phyloP scores from a whole-genome alignment of 306 rosid genomes.

The Spatholobus suberectus region DNA sequence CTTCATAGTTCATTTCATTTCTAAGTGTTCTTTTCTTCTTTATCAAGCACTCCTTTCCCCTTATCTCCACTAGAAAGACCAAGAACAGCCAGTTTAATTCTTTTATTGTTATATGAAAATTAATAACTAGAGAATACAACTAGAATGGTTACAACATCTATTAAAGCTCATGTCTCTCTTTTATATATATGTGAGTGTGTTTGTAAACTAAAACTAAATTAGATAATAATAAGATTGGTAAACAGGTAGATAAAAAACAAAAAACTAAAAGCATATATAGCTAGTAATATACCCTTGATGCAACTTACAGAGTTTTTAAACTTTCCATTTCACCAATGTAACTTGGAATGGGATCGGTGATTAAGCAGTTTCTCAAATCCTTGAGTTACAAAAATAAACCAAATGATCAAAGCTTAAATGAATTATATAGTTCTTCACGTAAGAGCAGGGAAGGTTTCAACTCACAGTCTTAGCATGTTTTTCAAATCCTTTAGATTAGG shows the following conservation, averaged over 20 bases:
- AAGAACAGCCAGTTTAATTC: too few species aligned
- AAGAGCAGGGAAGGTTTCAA: constrained; percentile 28
- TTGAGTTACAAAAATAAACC: too few species aligned
- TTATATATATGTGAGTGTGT: too few species aligned
- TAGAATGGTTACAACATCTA: too few species aligned
- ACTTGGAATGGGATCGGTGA: constrained; percentile 48
- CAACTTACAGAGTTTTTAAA: constrained; percentile 56
- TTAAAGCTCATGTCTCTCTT: background rate
- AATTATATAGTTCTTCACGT: background rate
- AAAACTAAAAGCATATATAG: background rate
- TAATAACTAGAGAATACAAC: too few species aligned
- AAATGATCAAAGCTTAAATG: background rate
- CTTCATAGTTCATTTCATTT: constrained; percentile 1
- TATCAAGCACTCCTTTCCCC: background rate
- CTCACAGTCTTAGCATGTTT: constrained; percentile 52
- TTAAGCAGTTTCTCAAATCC: constrained; percentile 69
- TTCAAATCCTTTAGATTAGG: constrained; percentile 57
- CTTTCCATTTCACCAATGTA: constrained; percentile 31
- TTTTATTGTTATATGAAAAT: too few species aligned
- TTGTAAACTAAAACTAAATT: background rate
- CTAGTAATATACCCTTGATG: background rate
- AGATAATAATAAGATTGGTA: background rate
- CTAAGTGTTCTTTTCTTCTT: constrained; percentile 1
- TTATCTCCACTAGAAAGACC: background rate
- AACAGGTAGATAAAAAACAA: background rate